Conservation (phyloP, 2,329 filamentous ascomycete genomes). For the Hansfordia pulvinata region DNA sequence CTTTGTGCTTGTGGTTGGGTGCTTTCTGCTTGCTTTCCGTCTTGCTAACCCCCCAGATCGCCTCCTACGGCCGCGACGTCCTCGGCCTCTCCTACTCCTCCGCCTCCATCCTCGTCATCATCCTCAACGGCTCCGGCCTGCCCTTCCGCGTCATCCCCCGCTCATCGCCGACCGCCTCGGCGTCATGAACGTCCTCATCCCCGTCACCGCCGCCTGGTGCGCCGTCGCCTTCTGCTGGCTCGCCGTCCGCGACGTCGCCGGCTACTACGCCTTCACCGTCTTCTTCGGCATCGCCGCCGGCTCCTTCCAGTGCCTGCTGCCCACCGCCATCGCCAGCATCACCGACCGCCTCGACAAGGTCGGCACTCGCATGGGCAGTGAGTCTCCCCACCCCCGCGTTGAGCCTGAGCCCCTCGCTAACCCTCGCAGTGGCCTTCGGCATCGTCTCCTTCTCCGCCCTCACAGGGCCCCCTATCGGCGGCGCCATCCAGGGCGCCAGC, state of each 20-base stretch:
- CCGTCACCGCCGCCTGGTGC: constrained; percentile 13
- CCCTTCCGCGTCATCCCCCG: constrained; percentile 22
- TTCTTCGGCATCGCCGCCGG: constrained; percentile 19
- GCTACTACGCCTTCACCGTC: constrained; percentile 22
- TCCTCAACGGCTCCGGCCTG: constrained; percentile 25
- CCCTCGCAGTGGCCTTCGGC: constrained; percentile 18
- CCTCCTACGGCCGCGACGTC: constrained; percentile 17
- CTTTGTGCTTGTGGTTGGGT: not conserved
- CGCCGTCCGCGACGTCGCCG: constrained; percentile 16
- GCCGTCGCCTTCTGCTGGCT: constrained; percentile 23
- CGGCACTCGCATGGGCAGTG: constrained; percentile 23
- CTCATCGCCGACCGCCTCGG: constrained; percentile 21
- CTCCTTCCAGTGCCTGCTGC: constrained; percentile 25
- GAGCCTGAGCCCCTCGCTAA: not conserved
- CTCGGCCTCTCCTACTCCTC: constrained; percentile 19
- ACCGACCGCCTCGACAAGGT: constrained; percentile 22
- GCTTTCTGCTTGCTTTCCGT: not conserved
- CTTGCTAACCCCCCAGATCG: constrained; percentile 11
- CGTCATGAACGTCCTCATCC: constrained; percentile 20
- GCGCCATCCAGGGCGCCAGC: constrained; percentile 15
- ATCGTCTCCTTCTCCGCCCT: constrained; percentile 22
- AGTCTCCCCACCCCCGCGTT: not conserved
- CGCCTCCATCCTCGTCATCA: constrained; percentile 20
- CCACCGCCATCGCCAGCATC: constrained; percentile 23
- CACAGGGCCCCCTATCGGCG: constrained; percentile 25